Percentiles rank a stretch among this genome's conserved stretches.
Conservation (phyloP, 352 stramenopile genomes). For the Phytophthora rubi region DNA sequence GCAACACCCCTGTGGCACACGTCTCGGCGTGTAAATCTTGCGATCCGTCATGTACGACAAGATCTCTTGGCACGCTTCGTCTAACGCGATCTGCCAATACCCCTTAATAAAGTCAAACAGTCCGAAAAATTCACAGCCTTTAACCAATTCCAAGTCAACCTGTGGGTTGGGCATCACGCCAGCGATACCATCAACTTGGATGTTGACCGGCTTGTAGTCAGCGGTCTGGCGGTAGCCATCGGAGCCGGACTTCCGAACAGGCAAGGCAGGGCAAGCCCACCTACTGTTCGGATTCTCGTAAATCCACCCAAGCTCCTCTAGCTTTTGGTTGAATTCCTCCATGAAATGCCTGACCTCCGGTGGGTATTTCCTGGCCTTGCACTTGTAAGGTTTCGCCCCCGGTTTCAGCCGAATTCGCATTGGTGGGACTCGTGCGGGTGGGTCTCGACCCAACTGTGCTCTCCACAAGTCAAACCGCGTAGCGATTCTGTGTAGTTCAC, state of each 20-base stretch:
- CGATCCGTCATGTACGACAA: conserved; percentile 20
- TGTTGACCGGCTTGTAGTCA: conserved; percentile 32
- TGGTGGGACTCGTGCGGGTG: conserved; percentile 2
- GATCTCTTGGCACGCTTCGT: neutral
- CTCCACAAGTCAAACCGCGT: conserved; percentile 12
- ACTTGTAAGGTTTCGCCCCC: conserved; percentile 22
- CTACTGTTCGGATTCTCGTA: conserved; percentile 20
- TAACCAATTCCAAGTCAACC: conserved; percentile 5
- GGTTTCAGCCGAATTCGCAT: conserved; percentile 23
- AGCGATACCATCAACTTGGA: conserved; percentile 15
- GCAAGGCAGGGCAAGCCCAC: conserved; percentile 19
- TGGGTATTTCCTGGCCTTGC: conserved; percentile 14
- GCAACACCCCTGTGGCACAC: neutral
- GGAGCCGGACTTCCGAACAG: conserved; percentile 6
- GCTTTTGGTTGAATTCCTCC: conserved; percentile 16
- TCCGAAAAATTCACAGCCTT: neutral
- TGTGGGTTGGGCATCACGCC: conserved; percentile 31
- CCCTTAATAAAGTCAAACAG: conserved; percentile 29
- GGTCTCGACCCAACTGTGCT: conserved; percentile 2
- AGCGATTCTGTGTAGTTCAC: conserved; percentile 2
- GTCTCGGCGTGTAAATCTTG: conserved; percentile 7
- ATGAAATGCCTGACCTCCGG: conserved; percentile 22
- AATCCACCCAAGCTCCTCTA: conserved; percentile 25
- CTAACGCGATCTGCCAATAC: conserved; percentile 2
- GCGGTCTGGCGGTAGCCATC: conserved; percentile 26